These are phyloP conservation scores for Artemisia argyi DNA, from an alignment of 129 eudicot species.

Conservation along the genomic window DNA sequence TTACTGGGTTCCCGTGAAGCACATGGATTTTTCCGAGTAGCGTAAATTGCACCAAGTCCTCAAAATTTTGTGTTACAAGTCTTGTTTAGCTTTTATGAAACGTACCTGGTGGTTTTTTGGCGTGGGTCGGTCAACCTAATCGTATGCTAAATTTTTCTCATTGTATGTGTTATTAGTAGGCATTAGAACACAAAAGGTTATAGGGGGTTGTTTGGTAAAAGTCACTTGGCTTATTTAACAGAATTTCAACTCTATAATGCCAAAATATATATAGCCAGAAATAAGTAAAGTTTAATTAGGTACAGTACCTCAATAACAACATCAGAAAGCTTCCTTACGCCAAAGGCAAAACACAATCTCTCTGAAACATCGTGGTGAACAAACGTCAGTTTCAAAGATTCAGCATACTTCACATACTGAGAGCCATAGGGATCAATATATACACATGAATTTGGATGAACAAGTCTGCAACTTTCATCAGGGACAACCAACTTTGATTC, in stretches of 20 bases:
- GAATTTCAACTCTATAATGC: not conserved
- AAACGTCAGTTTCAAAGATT: conserved; percentile 56
- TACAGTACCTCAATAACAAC: conserved; percentile 76
- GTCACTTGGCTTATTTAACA: no score
- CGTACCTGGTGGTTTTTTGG: no score
- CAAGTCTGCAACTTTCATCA: conserved; percentile 70
- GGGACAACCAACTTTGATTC: conserved; percentile 56
- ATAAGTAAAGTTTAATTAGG: not conserved
- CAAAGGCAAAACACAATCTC: conserved; percentile 43
- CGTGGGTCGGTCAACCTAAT: no score
- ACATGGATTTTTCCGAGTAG: no score
- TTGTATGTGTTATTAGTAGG: no score
- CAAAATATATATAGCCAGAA: not conserved
- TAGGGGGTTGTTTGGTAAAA: no score
- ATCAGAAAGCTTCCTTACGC: conserved; percentile 65
- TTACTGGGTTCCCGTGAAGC: no score
- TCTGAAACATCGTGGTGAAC: conserved; percentile 64
- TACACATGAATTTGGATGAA: conserved; percentile 63
- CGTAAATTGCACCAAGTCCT: no score
- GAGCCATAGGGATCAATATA: conserved; percentile 67
- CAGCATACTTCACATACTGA: conserved; percentile 53
- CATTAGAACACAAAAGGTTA: no score
- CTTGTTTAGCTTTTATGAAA: no score
- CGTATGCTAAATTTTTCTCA: no score
- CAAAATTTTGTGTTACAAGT: no score